Conservation (phyloP, 1,139 yeast genomes). For the Eremothecium gossypii region DNA sequence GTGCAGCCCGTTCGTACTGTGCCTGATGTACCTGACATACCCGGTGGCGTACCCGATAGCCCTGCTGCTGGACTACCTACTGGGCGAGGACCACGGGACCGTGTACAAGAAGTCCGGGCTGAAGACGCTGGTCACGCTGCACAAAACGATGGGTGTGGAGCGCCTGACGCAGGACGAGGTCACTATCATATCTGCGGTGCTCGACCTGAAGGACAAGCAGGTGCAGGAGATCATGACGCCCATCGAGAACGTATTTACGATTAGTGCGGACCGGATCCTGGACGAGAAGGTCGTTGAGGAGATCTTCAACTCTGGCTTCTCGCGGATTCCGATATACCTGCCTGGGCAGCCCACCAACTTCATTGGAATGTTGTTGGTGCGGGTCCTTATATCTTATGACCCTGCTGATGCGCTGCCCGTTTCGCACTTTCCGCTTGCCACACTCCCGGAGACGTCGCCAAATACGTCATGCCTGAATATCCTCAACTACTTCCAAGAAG, state of each 20-base stretch:
- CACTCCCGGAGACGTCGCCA: conserved; percentile 87
- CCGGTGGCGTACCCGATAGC: conserved; percentile 94
- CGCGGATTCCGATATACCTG: conserved; percentile 89
- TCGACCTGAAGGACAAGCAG: conserved; percentile 86
- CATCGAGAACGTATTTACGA: conserved; percentile 78
- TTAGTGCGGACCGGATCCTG: conserved; percentile 74
- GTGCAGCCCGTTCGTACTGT: conserved; percentile 79
- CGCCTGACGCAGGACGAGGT: conserved; percentile 91
- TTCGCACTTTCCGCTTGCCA: conserved; percentile 88
- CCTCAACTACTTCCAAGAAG: conserved; percentile 93
- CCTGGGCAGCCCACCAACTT: conserved; percentile 87
- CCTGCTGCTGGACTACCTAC: conserved; percentile 60
- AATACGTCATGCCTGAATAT: conserved; percentile 91
- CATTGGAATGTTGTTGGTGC: conserved; percentile 88
- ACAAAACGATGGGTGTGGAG: conserved; percentile 92
- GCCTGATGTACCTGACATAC: conserved; percentile 80
- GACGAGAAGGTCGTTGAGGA: conserved; percentile 83
- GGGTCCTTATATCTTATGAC: conserved; percentile 89
- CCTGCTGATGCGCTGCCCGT: conserved; percentile 95
- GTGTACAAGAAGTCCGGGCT: conserved; percentile 87
- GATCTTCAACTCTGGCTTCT: conserved; percentile 88
- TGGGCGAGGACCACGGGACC: conserved; percentile 96
- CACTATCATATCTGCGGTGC: conserved; percentile 86
- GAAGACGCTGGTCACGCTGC: conserved; percentile 86
- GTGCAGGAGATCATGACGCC: conserved; percentile 92